phyloP scores from a whole-genome alignment of 768 basidiomycete species.

The Lactarius psammicola region DNA sequence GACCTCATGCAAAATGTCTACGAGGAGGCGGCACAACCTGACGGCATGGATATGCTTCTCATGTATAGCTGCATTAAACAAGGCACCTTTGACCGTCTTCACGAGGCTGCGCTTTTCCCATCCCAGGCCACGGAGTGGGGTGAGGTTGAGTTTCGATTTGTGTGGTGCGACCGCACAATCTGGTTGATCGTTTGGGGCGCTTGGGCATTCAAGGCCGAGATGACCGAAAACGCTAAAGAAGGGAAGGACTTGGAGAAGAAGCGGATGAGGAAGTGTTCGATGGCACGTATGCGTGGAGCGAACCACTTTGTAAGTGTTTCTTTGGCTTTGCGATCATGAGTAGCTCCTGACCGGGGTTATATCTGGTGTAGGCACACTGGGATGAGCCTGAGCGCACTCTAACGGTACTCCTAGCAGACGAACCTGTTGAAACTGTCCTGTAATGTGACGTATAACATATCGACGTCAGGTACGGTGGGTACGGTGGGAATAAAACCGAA shows the following conservation, averaged over 20 bases:
- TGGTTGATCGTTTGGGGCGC: background rate
- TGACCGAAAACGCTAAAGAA: background rate
- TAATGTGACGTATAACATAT: too few relatives aligned
- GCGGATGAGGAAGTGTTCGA: background rate
- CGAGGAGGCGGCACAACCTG: background rate
- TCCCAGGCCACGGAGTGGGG: background rate
- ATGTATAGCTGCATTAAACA: background rate
- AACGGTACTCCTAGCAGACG: background rate
- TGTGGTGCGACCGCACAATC: constrained; percentile 6
- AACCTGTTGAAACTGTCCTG: background rate
- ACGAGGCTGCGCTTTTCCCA: background rate
- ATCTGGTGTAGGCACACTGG: background rate
- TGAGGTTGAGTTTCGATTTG: background rate
- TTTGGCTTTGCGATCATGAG: background rate
- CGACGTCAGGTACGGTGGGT: too few relatives aligned
- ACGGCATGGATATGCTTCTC: background rate
- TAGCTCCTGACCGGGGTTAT: background rate
- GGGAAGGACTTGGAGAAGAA: background rate
- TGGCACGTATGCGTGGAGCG: background rate
- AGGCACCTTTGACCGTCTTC: background rate
- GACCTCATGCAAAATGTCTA: background rate
- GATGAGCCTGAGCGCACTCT: constrained; percentile 1
- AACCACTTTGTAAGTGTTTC: background rate
- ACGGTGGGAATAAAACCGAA: too few relatives aligned
- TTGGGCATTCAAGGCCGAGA: background rate